Evolutionary conservation across 129 eudicot genomes (phyloP).

Genomic region (Daucus carota): DH1_v3.0 NC_030385.2:13670001-13670500

Average conservation of each 20-base stretch:
- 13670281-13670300: not conserved
- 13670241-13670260: not conserved
- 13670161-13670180: not conserved
- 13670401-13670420: not conserved
- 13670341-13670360: not conserved
- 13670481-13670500: conserved; percentile 19
- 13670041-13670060: not conserved
- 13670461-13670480: not conserved
- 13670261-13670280: not conserved
- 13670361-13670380: not conserved
- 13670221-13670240: too few species aligned
- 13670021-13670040: not conserved
- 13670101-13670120: conserved; percentile 3
- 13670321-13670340: not conserved
- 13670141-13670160: not conserved
- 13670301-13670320: not conserved
- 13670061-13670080: not conserved
- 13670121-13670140: not conserved
- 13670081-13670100: not conserved
- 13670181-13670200: not conserved
- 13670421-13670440: not conserved
- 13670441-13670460: not conserved
- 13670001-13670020: not conserved
- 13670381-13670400: not conserved
- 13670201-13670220: not conserved